Base-by-base conservation (phyloP, 768 basidiomycete genomes). In the Mycena vulgaris region DNA sequence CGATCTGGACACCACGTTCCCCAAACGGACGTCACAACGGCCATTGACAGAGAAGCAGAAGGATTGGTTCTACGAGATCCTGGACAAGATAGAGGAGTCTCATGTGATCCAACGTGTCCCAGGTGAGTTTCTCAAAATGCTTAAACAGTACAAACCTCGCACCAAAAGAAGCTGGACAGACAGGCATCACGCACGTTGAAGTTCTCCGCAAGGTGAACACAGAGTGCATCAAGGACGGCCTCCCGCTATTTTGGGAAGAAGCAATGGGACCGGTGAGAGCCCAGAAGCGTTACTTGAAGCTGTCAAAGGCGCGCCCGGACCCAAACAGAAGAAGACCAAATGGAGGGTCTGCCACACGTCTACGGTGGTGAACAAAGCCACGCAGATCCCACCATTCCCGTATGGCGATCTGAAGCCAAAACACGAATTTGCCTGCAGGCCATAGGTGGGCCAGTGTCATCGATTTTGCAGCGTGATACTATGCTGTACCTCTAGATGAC, bases 381-480 rank as follows among this genome's bases (percentile, higher is more conserved):
- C n/a, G n/a, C n/a, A n/a, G n/a, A n/a, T 80, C 0, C 71, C 78
- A 3, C 75, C 55, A 75, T 75, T 84, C 68, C 78, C 76, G 0
- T 81, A 83, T 23, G 80, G 85, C 0, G 79, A 87, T 63, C 79
- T 87, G 0, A 40, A 72, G 1, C 69, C 74, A 0, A 87, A 86
- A 56, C 84, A 87, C 45, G 75, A 80, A 37, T 37, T 37, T 14
- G 35, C 35, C 8, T n/a, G 35, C 35, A 5, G 83, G 84, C 0
- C 82, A 86, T 42, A 37, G 35, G 8, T 45, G 42, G n/a, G 49
- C 49, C 2, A 27, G 28, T 13, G 27, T 51, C 9, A 30, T 51
- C 21, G 27, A 51, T 51, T 48, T 60, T 16, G 35, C 59, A 21
- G 40, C 59, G 27, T 84, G 83, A 0, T 85, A 83, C 76, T 80